Conservation (phyloP, 495 filamentous ascomycete species). For the Daldinia caldariorum region DNA sequence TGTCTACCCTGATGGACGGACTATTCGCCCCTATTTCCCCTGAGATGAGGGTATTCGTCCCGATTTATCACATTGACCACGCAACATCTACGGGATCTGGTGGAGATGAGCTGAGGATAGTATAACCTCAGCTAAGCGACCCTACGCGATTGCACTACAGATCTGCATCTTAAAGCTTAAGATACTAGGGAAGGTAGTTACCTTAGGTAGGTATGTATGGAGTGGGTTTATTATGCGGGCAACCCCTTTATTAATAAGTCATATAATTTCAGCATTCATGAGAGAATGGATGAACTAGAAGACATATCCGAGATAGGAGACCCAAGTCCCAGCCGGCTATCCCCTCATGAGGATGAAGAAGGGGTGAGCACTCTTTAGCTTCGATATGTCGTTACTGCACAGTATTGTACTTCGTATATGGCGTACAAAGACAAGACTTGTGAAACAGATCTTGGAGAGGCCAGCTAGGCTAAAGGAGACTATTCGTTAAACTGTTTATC, state of each 20-base stretch:
- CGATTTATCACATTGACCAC: background rate
- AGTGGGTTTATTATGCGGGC: constrained; percentile 1
- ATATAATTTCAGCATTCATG: constrained; percentile 24
- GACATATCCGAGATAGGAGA: constrained; percentile 20
- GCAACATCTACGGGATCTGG: background rate
- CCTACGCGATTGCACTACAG: constrained; percentile 7
- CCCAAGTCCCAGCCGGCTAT: constrained; percentile 8
- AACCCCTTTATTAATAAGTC: constrained; percentile 15
- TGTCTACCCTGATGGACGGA: background rate
- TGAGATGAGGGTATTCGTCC: background rate
- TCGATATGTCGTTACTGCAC: constrained; percentile 10
- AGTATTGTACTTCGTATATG: constrained; percentile 4
- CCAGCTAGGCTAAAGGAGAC: constrained; percentile 7
- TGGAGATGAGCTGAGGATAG: constrained; percentile 14
- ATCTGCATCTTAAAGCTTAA: background rate
- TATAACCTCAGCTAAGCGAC: constrained; percentile 25
- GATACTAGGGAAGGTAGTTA: no score
- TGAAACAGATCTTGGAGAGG: constrained; percentile 14
- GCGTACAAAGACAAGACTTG: constrained; percentile 7
- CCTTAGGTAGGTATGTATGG: background rate
- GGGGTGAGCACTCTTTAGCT: constrained; percentile 2
- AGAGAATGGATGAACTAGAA: constrained; percentile 22
- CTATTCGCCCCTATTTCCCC: background rate
- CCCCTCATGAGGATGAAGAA: constrained; percentile 14
- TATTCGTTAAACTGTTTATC: constrained; percentile 26